Conservation (phyloP, 306 rosid species). For the Vigna unguiculata region DNA sequence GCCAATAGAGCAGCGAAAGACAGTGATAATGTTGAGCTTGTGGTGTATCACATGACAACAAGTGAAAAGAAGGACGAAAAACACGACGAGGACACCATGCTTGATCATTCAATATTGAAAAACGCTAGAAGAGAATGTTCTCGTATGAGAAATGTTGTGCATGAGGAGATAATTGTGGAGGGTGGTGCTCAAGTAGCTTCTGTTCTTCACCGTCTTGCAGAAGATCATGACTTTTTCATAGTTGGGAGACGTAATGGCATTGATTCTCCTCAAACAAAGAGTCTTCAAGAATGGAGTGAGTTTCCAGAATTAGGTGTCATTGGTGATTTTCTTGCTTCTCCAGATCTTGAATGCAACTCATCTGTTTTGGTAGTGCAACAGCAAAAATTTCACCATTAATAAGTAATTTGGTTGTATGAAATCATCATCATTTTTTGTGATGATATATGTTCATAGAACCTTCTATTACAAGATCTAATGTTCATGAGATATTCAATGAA, state of each 20-base stretch:
- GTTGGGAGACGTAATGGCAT: slow-evolving; percentile 61
- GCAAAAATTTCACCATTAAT: slow-evolving; percentile 7
- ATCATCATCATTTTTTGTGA: no score
- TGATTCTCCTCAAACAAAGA: slow-evolving; percentile 48
- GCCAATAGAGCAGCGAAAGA: slow-evolving; percentile 49
- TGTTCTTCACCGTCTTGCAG: slow-evolving; percentile 40
- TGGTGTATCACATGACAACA: slow-evolving; percentile 47
- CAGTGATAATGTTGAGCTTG: slow-evolving; percentile 27
- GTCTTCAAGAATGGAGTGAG: slow-evolving; percentile 68
- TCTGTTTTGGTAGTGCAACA: slow-evolving; percentile 63
- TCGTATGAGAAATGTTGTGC: neutral
- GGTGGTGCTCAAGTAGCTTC: slow-evolving; percentile 42
- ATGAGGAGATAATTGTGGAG: slow-evolving; percentile 19
- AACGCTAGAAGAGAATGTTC: slow-evolving; percentile 15
- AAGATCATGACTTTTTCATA: slow-evolving; percentile 53
- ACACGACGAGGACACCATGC: neutral
- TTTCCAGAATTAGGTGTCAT: slow-evolving; percentile 63
- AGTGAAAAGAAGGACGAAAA: neutral
- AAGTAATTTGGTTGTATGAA: no score
- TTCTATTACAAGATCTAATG: no score
- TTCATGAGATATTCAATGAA: no score
- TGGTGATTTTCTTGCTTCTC: slow-evolving; percentile 72
- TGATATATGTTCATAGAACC: no score
- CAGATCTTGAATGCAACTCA: slow-evolving; percentile 47
- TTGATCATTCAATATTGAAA: slow-evolving; percentile 45